Conservation (phyloP, 2,329 filamentous ascomycete genomes). For the Aspergillus chevalieri region DNA sequence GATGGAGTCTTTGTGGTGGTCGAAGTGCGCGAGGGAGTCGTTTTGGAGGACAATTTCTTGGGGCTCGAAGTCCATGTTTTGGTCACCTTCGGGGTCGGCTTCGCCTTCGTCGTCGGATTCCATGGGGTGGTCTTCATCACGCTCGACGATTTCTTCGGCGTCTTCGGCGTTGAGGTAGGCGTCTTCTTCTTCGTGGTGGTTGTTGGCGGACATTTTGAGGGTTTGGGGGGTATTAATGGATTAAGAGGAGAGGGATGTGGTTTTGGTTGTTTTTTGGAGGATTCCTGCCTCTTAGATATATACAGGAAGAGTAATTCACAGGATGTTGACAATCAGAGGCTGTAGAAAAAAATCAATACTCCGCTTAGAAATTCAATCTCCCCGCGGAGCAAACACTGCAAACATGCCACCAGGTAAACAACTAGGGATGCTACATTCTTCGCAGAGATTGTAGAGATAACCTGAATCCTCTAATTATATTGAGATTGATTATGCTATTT, state of each 20-base stretch:
- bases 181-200: conserved; percentile 52
- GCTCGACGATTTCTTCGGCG: conserved; percentile 67
- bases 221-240: neutral
- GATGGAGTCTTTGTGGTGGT: conserved; percentile 81
- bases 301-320: neutral
- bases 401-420: conserved; percentile 10
- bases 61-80: conserved; percentile 43
- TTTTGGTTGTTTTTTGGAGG: neutral
- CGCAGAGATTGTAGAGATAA: neutral
- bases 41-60: conserved; percentile 78
- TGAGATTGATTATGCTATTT: neutral
- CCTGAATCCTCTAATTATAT: neutral
- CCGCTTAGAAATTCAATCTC: conserved; percentile 26
- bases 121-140: conserved; percentile 67
- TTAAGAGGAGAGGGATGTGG: neutral
- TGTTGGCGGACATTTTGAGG: conserved; percentile 27
- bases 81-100: conserved; percentile 33
- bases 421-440: neutral
- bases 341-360: conserved; percentile 3
- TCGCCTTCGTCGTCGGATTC: conserved; percentile 59
- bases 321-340: neutral
- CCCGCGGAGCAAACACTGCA: conserved; percentile 21
- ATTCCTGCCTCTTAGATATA: neutral
- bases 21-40: conserved; percentile 90
- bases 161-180: conserved; percentile 73